Evolutionary conservation across 306 rosid species (phyloP).

Genomic region (Dicorynia guianensis): DNA sequence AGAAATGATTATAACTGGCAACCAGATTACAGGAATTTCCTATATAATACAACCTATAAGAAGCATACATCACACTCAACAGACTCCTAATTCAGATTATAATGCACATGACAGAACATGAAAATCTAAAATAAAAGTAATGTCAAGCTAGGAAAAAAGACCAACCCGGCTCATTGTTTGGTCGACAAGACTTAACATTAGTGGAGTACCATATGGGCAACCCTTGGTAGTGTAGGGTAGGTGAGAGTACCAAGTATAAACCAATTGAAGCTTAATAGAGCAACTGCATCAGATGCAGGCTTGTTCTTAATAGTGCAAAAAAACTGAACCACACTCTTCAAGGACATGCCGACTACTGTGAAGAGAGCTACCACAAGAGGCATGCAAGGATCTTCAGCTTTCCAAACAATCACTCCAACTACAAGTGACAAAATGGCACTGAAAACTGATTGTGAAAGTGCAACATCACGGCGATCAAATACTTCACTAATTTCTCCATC

Average conservation of each 20-base stretch:
- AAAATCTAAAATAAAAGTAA: conserved; percentile 3
- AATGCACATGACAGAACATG: conserved; percentile 26
- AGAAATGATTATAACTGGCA: not conserved
- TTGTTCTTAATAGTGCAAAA: conserved; percentile 66
- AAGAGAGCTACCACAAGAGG: conserved; percentile 85
- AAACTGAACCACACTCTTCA: conserved; percentile 76
- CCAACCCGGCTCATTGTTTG: conserved; percentile 44
- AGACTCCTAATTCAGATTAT: conserved; percentile 29
- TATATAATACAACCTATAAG: not conserved
- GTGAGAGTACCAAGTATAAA: conserved; percentile 81
- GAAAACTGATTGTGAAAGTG: conserved; percentile 71
- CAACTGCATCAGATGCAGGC: conserved; percentile 79
- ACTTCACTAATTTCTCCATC: conserved; percentile 30
- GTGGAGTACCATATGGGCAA: conserved; percentile 54
- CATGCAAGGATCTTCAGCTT: conserved; percentile 82
- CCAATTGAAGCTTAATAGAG: conserved; percentile 87
- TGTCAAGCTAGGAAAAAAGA: conserved; percentile 41
- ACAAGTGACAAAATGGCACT: conserved; percentile 70
- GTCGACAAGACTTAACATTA: conserved; percentile 34
- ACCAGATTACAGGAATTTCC: not conserved
- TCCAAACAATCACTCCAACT: conserved; percentile 74
- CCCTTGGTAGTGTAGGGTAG: conserved; percentile 74
- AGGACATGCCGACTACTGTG: conserved; percentile 77
- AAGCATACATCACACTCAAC: not conserved
- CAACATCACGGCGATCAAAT: conserved; percentile 47